A percentile compares a stretch with the other conserved stretches of the same genome.
Conservation (phyloP, 495 filamentous ascomycete genomes). For the Trichoderma virens region DNA sequence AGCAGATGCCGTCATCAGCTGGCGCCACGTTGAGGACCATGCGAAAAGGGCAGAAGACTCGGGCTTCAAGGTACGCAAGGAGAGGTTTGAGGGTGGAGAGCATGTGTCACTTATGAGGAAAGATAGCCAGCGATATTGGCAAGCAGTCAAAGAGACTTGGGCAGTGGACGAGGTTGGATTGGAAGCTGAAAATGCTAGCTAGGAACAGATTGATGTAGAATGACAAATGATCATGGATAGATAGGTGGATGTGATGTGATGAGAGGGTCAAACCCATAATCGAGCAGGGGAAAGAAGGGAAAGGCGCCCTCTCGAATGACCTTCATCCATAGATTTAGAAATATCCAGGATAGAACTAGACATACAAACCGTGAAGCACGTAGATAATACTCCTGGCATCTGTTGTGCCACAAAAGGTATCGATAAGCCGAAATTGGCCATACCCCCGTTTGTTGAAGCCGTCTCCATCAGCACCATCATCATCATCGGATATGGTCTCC, state of each 20-base stretch:
- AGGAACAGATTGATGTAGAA: neutral
- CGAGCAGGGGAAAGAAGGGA: neutral
- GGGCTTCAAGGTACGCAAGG: constrained; percentile 28
- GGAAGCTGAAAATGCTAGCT: neutral
- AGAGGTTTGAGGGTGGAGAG: constrained; percentile 28
- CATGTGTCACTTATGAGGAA: constrained; percentile 37
- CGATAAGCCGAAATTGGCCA: too few species aligned
- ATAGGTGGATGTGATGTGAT: too few species aligned
- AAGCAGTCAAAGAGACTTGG: constrained; percentile 29
- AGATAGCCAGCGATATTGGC: constrained; percentile 36
- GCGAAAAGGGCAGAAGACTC: constrained; percentile 22
- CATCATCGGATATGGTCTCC: too few species aligned
- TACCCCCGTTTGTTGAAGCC: too few species aligned
- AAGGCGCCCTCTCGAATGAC: too few species aligned
- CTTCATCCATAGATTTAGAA: neutral
- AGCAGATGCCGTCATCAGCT: constrained; percentile 32
- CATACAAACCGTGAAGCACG: neutral
- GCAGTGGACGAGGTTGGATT: constrained; percentile 21
- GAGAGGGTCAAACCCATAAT: too few species aligned
- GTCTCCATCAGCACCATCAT: too few species aligned
- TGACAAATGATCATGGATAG: neutral
- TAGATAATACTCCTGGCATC: neutral
- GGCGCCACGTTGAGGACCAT: constrained; percentile 32
- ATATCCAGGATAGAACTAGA: neutral
- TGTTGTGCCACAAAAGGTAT: neutral